Evolutionary conservation across 2,329 filamentous ascomycete genomes (phyloP), one percentile per base, ranked within the genome.

Genomic region (Aspergillus ustus): DNA sequence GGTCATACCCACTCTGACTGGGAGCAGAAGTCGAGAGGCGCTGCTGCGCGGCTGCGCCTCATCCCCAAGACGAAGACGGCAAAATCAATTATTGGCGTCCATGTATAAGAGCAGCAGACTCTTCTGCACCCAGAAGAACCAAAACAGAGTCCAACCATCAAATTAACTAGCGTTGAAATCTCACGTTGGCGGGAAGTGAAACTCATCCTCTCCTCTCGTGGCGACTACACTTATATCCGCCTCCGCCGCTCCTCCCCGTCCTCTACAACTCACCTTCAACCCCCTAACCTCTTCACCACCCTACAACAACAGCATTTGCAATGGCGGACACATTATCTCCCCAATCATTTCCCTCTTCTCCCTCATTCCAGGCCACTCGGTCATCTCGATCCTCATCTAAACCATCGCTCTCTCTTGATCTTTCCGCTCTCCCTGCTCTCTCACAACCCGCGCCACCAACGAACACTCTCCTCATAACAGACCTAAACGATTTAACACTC

Each of bases 391-490:
- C 70, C 51, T 67, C 66, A 22, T 69, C 69, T 15, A 74, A 73
- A 52, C 75, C 76, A 25, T 72, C 75, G 0, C 74, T 82, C 19
- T 80, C 80, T 0, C 73, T 83, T 46, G 81, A 83, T 63, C 73
- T 83, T 45, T 78, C 78, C 57, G 75, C 71, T 60, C 67, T 83
- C 11, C 81, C 81, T 28, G 68, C 79, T 6, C 74, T 82, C n/a
- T 72, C 75, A 1, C 73, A 77, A 55, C 81, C 81, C 31, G 73
- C 79, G 15, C 79, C 79, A 9, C 80, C 81, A 19, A 79, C 80
- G 57, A 83, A 83, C 69, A 83, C 81, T 13, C 81, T 83, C 58
- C 72, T 83, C 15, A 81, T 83, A 61, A 83, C 81, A 50, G 78
- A 82, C 40, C 76, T 83, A 4, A 73, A 78, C 55, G 76, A 82